Conservation (phyloP, 139 green algal species). For the Closterium sp. region DNA sequence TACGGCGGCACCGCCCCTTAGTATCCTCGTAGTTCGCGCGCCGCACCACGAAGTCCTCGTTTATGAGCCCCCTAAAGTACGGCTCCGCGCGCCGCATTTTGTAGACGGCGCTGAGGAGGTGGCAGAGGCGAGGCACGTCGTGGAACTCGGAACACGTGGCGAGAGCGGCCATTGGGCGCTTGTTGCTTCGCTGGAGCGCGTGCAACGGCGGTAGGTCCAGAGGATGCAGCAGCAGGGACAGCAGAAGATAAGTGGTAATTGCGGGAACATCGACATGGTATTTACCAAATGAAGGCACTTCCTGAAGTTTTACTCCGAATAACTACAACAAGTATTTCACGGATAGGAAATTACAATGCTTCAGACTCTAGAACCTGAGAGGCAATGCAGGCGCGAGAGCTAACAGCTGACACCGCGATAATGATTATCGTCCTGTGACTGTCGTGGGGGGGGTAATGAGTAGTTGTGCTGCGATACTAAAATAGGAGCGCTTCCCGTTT, state of each 20-base stretch:
- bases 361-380: too few relatives aligned
- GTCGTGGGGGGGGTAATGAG: too few relatives aligned
- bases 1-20: slow-evolving; percentile 29
- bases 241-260: neutral
- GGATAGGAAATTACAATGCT: too few relatives aligned
- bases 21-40: slow-evolving; percentile 10
- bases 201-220: neutral
- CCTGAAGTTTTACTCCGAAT: too few relatives aligned
- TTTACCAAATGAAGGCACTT: too few relatives aligned
- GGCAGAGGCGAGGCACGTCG: slow-evolving; percentile 31
- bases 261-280: neutral
- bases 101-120: slow-evolving; percentile 19
- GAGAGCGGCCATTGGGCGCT: slow-evolving; percentile 24
- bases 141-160: slow-evolving; percentile 17
- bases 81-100: slow-evolving; percentile 2
- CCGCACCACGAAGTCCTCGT: slow-evolving; percentile 1
- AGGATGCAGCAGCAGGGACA: neutral
- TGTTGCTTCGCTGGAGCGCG: neutral
- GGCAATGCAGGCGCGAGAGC: neutral
- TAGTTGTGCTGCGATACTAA: neutral
- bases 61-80: slow-evolving; percentile 9
- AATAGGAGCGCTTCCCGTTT: neutral
- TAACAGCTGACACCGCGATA: too few relatives aligned
- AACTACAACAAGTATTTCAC: too few relatives aligned
- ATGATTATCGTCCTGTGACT: too few relatives aligned